These are phyloP conservation scores for Chaetomiaceae sp. DNA, from an alignment of 2,329 filamentous ascomycete genomes.

Conservation along the genomic window DNA sequence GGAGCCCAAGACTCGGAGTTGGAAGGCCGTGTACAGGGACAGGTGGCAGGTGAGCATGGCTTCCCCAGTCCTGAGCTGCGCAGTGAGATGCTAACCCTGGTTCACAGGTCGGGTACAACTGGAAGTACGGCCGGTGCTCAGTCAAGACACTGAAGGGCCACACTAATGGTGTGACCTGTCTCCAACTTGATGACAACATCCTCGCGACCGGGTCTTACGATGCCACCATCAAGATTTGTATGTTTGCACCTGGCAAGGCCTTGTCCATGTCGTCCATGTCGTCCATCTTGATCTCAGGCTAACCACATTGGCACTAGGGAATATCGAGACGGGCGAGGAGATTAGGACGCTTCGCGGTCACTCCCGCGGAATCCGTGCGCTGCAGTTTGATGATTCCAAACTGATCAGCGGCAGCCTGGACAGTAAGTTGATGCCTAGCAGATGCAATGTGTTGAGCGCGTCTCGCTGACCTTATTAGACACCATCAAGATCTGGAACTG, in stretches of 20 bases:
- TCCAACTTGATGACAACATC: conserved; percentile 76
- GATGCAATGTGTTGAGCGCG: not conserved
- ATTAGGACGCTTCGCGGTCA: conserved; percentile 82
- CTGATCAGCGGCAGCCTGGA: conserved; percentile 72
- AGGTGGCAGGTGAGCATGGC: conserved; percentile 76
- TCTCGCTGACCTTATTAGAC: conserved; percentile 46
- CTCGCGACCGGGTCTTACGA: conserved; percentile 95
- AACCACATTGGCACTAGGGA: conserved; percentile 37
- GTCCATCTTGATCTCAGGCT: too few species aligned
- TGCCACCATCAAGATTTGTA: conserved; percentile 85
- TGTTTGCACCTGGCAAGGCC: not conserved
- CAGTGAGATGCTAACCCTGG: conserved; percentile 40
- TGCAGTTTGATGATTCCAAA: conserved; percentile 90
- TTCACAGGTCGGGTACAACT: conserved; percentile 91
- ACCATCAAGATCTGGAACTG: conserved; percentile 96
- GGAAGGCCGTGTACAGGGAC: conserved; percentile 97
- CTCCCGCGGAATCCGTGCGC: conserved; percentile 73
- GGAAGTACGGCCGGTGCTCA: conserved; percentile 89
- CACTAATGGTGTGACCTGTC: conserved; percentile 71
- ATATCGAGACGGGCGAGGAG: conserved; percentile 81
- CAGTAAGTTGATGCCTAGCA: conserved; percentile 33
- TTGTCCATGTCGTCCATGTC: too few species aligned
- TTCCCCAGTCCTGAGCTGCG: conserved; percentile 54
- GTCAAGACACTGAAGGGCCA: conserved; percentile 81
- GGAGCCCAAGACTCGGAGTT: conserved; percentile 60